phyloP scores from a whole-genome alignment of 495 filamentous ascomycete genomes.

The Xylaria bambusicola region DNA sequence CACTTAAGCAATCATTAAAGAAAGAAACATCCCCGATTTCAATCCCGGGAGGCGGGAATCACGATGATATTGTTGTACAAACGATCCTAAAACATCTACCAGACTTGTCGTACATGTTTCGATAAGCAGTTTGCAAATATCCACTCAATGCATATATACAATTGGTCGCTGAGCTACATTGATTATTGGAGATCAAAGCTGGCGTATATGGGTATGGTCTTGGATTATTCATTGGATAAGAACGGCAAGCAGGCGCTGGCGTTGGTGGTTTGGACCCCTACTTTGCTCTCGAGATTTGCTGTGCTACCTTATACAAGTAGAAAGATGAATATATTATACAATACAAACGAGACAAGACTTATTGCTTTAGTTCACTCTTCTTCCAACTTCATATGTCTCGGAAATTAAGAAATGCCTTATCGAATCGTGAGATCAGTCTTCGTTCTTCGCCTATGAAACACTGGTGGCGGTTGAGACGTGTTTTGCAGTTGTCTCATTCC shows the following conservation, averaged over 20 bases:
- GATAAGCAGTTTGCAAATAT: slow-evolving; percentile 22
- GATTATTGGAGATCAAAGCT: background rate
- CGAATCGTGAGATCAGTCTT: background rate
- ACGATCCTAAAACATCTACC: slow-evolving; percentile 46
- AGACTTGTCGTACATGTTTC: slow-evolving; percentile 58
- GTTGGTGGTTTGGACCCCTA: slow-evolving; percentile 11
- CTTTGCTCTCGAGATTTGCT: too few species aligned
- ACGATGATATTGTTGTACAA: slow-evolving; percentile 38
- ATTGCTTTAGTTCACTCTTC: too few species aligned
- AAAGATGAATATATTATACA: too few species aligned
- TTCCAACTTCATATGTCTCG: too few species aligned
- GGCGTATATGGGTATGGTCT: background rate
- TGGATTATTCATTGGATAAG: slow-evolving; percentile 7
- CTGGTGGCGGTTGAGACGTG: background rate
- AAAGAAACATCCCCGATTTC: slow-evolving; percentile 21
- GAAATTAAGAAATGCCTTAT: too few species aligned
- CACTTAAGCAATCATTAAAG: background rate
- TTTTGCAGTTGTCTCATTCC: slow-evolving; percentile 6
- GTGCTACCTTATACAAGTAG: too few species aligned
- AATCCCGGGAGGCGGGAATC: slow-evolving; percentile 21
- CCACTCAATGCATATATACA: slow-evolving; percentile 6
- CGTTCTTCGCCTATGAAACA: background rate
- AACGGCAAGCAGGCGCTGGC: slow-evolving; percentile 2
- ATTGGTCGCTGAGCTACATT: background rate
- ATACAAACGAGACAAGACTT: too few species aligned